A percentile compares a stretch with the other conserved stretches of the same genome.
phyloP scores from a whole-genome alignment of 2,329 filamentous ascomycete species.

The Trichoderma breve region DNA sequence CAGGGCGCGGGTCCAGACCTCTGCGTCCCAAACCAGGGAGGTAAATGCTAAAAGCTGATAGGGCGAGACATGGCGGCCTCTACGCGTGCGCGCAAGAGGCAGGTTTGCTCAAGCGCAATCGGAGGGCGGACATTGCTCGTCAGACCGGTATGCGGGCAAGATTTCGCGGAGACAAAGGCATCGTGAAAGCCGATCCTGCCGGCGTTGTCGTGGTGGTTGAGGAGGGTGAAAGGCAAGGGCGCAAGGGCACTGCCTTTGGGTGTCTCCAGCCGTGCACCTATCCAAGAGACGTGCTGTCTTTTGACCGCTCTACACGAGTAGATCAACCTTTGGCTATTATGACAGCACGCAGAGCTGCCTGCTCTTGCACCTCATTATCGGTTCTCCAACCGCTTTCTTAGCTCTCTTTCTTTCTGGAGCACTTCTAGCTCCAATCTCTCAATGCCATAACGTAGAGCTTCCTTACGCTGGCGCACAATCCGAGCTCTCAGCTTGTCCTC shows the following conservation, averaged over 20 bases:
- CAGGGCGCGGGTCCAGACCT: not conserved
- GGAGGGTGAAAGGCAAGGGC: not conserved
- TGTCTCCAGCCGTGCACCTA: not conserved
- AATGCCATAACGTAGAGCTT: slow-evolving; percentile 81
- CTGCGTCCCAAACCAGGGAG: not conserved
- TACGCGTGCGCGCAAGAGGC: not conserved
- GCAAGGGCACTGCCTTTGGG: not conserved
- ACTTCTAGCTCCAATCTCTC: slow-evolving; percentile 83
- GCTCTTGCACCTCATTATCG: slow-evolving; percentile 23
- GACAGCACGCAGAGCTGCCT: not conserved
- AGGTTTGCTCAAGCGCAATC: not conserved
- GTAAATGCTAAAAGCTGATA: not conserved
- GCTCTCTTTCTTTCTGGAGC: slow-evolving; percentile 66
- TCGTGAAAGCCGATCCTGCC: slow-evolving; percentile 20
- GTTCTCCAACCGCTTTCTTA: slow-evolving; percentile 50
- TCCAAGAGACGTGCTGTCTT: not conserved
- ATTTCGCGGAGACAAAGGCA: slow-evolving; percentile 14
- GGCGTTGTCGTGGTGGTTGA: not conserved
- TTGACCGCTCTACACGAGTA: not conserved
- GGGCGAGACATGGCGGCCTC: slow-evolving; percentile 8
- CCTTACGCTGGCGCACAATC: slow-evolving; percentile 75
- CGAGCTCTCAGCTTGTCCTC: slow-evolving; percentile 52
- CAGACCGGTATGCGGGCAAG: slow-evolving; percentile 12
- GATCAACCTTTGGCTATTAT: too few species aligned
- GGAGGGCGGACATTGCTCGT: not conserved